Conservation (phyloP, 2,329 filamentous ascomycete genomes). For the Cladosporium sp. region DNA sequence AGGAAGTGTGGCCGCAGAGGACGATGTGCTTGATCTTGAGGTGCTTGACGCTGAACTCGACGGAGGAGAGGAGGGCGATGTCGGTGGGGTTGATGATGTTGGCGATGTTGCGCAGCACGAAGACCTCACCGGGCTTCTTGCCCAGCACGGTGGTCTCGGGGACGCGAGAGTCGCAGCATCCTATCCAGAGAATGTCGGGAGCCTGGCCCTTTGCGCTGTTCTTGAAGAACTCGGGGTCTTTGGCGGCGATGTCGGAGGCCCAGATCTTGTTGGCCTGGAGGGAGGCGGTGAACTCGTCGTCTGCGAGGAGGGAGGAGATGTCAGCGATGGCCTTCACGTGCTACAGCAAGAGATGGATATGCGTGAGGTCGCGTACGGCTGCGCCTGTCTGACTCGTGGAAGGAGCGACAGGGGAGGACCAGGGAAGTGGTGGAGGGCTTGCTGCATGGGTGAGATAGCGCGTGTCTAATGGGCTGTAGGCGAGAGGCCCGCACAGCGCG, state of each 20-base stretch:
- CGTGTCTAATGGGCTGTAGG: slow-evolving; percentile 2
- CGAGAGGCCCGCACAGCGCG: slow-evolving; percentile 13
- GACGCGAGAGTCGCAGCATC: slow-evolving; percentile 82
- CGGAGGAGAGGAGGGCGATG: slow-evolving; percentile 72
- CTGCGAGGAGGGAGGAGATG: slow-evolving; percentile 16
- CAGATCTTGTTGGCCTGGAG: slow-evolving; percentile 71
- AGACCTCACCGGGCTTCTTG: slow-evolving; percentile 79
- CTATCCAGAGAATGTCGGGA: slow-evolving; percentile 75
- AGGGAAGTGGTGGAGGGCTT: slow-evolving; percentile 6
- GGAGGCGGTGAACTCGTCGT: slow-evolving; percentile 47
- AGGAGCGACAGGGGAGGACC: slow-evolving; percentile 18
- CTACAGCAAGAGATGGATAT: background rate
- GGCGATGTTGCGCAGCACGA: slow-evolving; percentile 88
- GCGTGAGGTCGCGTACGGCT: slow-evolving; percentile 7
- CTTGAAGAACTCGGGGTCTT: slow-evolving; percentile 72
- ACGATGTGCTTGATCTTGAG: slow-evolving; percentile 68
- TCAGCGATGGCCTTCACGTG: background rate
- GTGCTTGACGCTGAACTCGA: slow-evolving; percentile 75
- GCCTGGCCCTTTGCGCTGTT: slow-evolving; percentile 68
- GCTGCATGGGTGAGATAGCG: slow-evolving; percentile 11
- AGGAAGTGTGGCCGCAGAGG: slow-evolving; percentile 63
- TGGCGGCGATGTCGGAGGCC: slow-evolving; percentile 64
- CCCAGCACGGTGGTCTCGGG: slow-evolving; percentile 81
- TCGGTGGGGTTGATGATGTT: slow-evolving; percentile 78
- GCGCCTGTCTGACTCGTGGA: slow-evolving; percentile 19